Percentiles rank a stretch among this genome's conserved stretches.
phyloP scores from a whole-genome alignment of 495 filamentous ascomycete genomes.

The Penicillium salamii region DNA sequence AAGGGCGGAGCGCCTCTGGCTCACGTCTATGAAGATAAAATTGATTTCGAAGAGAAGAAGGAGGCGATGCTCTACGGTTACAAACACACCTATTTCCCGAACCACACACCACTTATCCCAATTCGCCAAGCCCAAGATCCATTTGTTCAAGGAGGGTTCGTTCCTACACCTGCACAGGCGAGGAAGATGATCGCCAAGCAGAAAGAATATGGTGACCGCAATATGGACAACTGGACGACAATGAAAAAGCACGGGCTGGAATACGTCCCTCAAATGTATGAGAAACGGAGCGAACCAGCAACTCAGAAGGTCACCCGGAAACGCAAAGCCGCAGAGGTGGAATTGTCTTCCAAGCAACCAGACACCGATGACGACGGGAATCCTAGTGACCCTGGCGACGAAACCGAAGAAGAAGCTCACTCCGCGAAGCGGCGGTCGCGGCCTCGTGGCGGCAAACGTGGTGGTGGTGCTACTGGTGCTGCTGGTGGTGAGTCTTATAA shows the following conservation, averaged over 20 bases:
- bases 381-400: conserved; percentile 26
- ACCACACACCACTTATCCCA: conserved; percentile 6
- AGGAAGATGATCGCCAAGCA: conserved; percentile 39
- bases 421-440: conserved; percentile 37
- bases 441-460: conserved; percentile 26
- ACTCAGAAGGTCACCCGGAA: conserved; percentile 49
- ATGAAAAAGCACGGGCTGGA: conserved; percentile 34
- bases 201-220: conserved; percentile 29
- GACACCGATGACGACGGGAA: conserved; percentile 30
- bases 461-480: too few species aligned
- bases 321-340: conserved; percentile 43
- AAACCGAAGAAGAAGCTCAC: conserved; percentile 30
- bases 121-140: conserved; percentile 36
- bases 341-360: conserved; percentile 25
- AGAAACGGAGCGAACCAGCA: conserved; percentile 53
- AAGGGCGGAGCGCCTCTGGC: conserved; percentile 18
- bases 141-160: conserved; percentile 44
- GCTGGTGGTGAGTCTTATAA: conserved; percentile 25
- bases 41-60: conserved; percentile 40
- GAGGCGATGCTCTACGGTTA: conserved; percentile 44
- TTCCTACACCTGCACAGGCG: conserved; percentile 39
- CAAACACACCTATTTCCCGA: conserved; percentile 27
- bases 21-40: conserved; percentile 12
- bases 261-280: conserved; percentile 34
- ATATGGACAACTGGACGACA: conserved; percentile 40